Evolutionary conservation across 2,329 filamentous ascomycete genomes (phyloP), one percentile per base, ranked within the genome.

Genomic region (Diplodia intermedia): DNA sequence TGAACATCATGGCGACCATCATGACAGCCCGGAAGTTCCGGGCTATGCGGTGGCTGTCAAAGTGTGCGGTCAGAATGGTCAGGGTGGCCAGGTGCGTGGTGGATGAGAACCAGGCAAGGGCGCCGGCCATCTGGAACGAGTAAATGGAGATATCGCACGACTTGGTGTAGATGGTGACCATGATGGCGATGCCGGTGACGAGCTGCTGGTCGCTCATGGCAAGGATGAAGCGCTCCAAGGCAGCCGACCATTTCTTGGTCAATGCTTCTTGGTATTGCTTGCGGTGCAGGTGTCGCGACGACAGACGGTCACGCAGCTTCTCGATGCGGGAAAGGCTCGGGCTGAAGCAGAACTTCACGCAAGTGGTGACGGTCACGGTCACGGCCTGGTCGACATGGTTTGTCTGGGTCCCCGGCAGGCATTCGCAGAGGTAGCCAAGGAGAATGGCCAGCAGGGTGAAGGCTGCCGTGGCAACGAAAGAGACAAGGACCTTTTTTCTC

Each of bases 131-230:
- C 31, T 68, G 52, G 49, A 71, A 72, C 5, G 73, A 71, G 61
- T 76, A 76, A 8, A 72, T 72, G 2, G 71, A 69, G 3, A 76
- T 73, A 0, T 70, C 71, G 36, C 74, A 76, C 38, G n/a, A 60
- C 31, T 5, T 75, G 47, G 56, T 75, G 73, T 20, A 72, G 72
- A 63, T 73, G 33, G 69, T 68, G 12, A 72, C 61, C 3, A 75
- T 69, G 18, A 75, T 72, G 0, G 71, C 72, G 11, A 75, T 68
- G 3, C 74, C 74, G 12, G 74, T 76, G 6, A 73, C 71, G 3
- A 75, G 68, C 40, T 75, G 72, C 12, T 71, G 66, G 43, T 76
- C 74, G 60, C 73, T 73, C 23, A 78, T 69, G 29, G 74, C 71
- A 14, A 77, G 67, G 11, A 76, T 73, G 0, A 75, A 75, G 49